phyloP scores from a whole-genome alignment of 495 filamentous ascomycete species.

The Penicillium antarcticum region DNA sequence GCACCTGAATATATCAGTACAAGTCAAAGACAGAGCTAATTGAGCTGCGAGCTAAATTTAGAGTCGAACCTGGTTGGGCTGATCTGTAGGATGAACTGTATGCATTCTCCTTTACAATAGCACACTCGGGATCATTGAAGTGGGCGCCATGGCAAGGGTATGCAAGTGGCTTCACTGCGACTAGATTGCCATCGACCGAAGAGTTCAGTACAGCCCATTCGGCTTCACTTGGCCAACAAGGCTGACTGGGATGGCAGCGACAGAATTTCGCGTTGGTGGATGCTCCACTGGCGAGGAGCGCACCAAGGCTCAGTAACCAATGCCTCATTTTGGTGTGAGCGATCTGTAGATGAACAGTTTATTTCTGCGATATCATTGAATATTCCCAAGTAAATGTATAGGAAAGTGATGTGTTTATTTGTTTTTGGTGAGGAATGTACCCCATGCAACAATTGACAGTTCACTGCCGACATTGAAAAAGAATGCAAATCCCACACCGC shows the following conservation, averaged over 20 bases:
- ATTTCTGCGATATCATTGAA: too few relatives aligned
- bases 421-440: too few relatives aligned
- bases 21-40: too few relatives aligned
- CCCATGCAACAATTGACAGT: too few relatives aligned
- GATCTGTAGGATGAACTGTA: constrained; percentile 22
- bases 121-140: constrained; percentile 25
- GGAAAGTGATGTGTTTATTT: too few relatives aligned
- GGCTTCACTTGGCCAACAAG: constrained; percentile 36
- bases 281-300: not conserved
- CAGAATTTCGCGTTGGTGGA: constrained; percentile 4
- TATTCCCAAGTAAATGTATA: too few relatives aligned
- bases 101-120: constrained; percentile 18
- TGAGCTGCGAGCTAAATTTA: too few relatives aligned
- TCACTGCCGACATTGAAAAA: too few relatives aligned
- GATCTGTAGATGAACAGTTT: too few relatives aligned
- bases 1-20: constrained; percentile 23
- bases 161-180: constrained; percentile 37
- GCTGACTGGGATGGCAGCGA: constrained; percentile 24
- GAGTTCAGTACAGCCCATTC: constrained; percentile 37
- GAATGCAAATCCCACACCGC: too few relatives aligned
- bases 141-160: constrained; percentile 37
- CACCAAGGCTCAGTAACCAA: too few relatives aligned
- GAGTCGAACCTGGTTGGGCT: constrained; percentile 16
- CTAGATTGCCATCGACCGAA: constrained; percentile 34
- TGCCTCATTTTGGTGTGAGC: too few relatives aligned